Percentiles rank a stretch among this genome's conserved stretches.
Evolutionary conservation across 2,329 filamentous ascomycete species (phyloP).

Genomic region (Ascochyta fabae): DNA sequence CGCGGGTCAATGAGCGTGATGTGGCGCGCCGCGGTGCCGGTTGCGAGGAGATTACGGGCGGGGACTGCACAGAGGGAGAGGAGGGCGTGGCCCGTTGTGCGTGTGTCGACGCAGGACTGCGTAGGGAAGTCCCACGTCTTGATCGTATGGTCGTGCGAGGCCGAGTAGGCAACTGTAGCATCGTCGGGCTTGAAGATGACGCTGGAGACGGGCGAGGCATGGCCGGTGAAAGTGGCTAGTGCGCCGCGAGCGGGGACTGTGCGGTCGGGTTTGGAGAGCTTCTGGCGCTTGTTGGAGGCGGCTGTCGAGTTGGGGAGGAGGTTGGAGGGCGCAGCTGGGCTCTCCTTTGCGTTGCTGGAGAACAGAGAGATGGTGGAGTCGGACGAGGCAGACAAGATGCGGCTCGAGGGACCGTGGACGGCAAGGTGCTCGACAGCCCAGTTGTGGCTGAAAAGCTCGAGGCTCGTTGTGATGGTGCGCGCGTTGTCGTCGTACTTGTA

Average conservation of each 20-base stretch:
- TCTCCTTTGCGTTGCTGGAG: constrained; percentile 78
- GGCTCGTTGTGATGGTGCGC: constrained; percentile 68
- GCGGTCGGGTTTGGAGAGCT: constrained; percentile 65
- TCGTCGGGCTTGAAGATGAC: constrained; percentile 86
- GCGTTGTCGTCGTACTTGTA: constrained; percentile 84
- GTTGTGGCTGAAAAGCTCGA: constrained; percentile 85
- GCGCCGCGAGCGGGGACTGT: constrained; percentile 77
- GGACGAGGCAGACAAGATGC: constrained; percentile 83
- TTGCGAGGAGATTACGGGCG: constrained; percentile 67
- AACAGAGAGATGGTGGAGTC: constrained; percentile 89
- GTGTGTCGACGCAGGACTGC: constrained; percentile 75
- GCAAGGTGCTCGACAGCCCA: constrained; percentile 76
- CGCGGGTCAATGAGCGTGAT: constrained; percentile 94
- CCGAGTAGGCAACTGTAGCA: constrained; percentile 86
- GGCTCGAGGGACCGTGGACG: constrained; percentile 73
- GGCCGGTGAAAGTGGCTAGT: constrained; percentile 72
- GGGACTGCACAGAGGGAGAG: constrained; percentile 79
- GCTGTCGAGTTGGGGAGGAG: constrained; percentile 71
- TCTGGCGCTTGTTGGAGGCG: constrained; percentile 76
- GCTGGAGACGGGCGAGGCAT: constrained; percentile 77
- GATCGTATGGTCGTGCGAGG: constrained; percentile 88
- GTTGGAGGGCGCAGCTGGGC: constrained; percentile 73
- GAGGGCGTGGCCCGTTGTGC: constrained; percentile 83
- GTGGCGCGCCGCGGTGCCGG: constrained; percentile 83
- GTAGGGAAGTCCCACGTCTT: constrained; percentile 92